phyloP scores from a whole-genome alignment of 345 rosid genomes.

The Clausena lansium region DNA sequence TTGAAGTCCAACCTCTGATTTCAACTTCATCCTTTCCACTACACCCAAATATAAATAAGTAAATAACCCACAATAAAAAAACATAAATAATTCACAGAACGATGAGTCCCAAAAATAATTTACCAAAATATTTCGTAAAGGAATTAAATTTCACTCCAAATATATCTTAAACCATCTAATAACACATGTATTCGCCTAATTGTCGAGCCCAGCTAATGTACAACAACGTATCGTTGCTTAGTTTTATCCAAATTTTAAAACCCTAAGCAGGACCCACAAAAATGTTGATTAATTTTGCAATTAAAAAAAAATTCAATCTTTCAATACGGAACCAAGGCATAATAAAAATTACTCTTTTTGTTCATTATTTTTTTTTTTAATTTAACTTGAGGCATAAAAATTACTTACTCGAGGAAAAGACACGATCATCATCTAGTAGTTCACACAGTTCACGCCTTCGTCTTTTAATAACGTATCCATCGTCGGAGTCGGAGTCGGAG shows the following conservation, averaged over 20 bases:
- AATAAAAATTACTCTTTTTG: no score
- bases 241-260: not conserved
- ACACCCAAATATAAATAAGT: not conserved
- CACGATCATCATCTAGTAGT: not conserved
- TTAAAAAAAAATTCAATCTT: not conserved
- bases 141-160: no score
- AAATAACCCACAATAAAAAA: not conserved
- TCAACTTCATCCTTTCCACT: slow-evolving; percentile 41
- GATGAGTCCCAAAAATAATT: no score
- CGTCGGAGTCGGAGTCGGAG: not conserved
- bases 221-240: not conserved
- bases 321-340: not conserved
- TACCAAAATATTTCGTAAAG: no score
- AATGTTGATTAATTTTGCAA: no score
- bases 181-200: not conserved
- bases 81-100: no score
- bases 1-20: slow-evolving; percentile 52
- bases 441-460: slow-evolving; percentile 38
- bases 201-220: not conserved
- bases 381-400: no score
- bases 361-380: no score
- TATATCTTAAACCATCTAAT: not conserved
- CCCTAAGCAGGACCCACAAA: not conserved
- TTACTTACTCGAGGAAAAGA: not conserved
- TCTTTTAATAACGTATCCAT: slow-evolving; percentile 28